Conservation (phyloP, 169 alveolate species). For the Eimeria necatrix region DNA sequence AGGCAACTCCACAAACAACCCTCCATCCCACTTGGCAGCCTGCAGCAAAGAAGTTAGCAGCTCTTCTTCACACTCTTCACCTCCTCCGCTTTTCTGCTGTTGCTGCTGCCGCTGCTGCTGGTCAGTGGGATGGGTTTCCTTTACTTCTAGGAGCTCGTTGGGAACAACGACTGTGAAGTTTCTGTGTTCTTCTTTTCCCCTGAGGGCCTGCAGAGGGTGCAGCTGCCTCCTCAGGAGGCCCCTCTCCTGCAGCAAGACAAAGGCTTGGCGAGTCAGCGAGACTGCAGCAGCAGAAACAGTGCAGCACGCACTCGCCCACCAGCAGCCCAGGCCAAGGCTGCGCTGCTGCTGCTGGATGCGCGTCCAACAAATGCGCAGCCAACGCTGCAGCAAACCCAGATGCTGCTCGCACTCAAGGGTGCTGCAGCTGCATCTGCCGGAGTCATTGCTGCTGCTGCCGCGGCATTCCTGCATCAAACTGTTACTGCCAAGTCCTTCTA, state of each 20-base stretch:
- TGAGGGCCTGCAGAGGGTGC: neutral
- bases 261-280: neutral
- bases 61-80: neutral
- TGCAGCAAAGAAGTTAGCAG: slow-evolving; percentile 15
- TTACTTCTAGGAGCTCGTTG: neutral
- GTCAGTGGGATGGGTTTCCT: neutral
- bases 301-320: slow-evolving; percentile 2
- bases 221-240: neutral
- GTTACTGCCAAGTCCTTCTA: neutral
- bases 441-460: neutral
- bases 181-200: slow-evolving; percentile 3
- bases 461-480: neutral
- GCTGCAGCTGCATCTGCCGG: slow-evolving; percentile 16
- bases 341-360: slow-evolving; percentile 20
- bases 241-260: neutral
- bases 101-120: slow-evolving; percentile 16
- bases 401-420: neutral
- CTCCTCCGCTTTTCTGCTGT: neutral
- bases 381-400: slow-evolving; percentile 1
- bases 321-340: neutral
- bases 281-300: neutral
- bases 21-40: slow-evolving; percentile 11
- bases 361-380: neutral
- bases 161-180: neutral
- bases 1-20: neutral